A percentile compares a stretch with the other conserved stretches of the same genome.
Conservation (phyloP, 805 yeast species). For the Metschnikowia chrysomelidarum region DNA sequence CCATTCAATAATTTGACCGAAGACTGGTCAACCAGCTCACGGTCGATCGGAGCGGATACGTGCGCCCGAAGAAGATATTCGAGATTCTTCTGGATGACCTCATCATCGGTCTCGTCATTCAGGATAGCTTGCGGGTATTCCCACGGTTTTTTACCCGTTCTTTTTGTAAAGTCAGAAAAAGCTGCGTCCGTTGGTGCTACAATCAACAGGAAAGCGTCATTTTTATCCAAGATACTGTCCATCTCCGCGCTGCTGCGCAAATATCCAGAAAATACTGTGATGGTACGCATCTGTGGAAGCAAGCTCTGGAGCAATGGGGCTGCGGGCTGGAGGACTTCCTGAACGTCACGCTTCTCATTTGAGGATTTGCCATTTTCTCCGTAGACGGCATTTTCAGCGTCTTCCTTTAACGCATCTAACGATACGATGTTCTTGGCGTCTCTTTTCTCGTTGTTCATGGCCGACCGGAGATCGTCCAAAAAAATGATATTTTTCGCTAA, state of each 20-base stretch:
- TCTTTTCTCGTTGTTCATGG: conserved; percentile 14
- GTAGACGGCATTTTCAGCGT: conserved; percentile 4
- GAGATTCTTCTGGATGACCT: conserved; percentile 50
- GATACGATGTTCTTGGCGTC: conserved; percentile 22
- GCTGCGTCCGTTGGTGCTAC: conserved; percentile 74
- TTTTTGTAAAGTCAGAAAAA: conserved; percentile 35
- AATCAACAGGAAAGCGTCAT: conserved; percentile 45
- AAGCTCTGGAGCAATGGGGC: conserved; percentile 31
- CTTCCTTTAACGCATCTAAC: conserved; percentile 15
- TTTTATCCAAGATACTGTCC: conserved; percentile 45
- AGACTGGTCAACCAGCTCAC: conserved; percentile 4
- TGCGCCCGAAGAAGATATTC: conserved; percentile 62
- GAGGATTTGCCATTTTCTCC: too few relatives aligned
- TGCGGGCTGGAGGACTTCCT: conserved; percentile 11
- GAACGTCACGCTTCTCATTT: conserved; percentile 8
- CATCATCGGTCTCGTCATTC: conserved; percentile 31
- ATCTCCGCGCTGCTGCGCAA: conserved; percentile 60
- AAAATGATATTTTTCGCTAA: conserved; percentile 18
- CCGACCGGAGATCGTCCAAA: conserved; percentile 16
- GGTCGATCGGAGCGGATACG: conserved; percentile 25
- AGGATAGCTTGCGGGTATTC: conserved; percentile 60
- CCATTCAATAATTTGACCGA: conserved; percentile 10
- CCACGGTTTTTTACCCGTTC: conserved; percentile 71
- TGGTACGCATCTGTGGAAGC: conserved; percentile 35
- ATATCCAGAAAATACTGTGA: conserved; percentile 66